These are phyloP conservation scores for Yamadazyma endophytica DNA, from an alignment of 805 yeast species.

Conservation along the genomic window DNA sequence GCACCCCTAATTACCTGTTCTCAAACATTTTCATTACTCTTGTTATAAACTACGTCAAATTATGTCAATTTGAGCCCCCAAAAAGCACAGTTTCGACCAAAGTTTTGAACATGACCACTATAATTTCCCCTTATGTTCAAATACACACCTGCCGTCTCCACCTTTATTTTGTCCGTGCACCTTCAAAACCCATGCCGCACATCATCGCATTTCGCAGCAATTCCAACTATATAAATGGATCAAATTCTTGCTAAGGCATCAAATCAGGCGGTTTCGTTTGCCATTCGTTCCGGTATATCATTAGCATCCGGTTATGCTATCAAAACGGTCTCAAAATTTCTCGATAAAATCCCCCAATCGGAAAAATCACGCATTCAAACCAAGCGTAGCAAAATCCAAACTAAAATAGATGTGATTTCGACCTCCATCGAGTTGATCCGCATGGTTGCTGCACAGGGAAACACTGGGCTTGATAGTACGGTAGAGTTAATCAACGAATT, in stretches of 20 bases:
- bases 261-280: slow-evolving; percentile 75
- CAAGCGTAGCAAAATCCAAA: slow-evolving; percentile 44
- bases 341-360: slow-evolving; percentile 49
- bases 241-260: slow-evolving; percentile 54
- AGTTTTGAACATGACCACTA: too few relatives aligned
- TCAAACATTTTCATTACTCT: too few relatives aligned
- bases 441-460: slow-evolving; percentile 58
- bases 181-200: too few relatives aligned
- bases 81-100: too few relatives aligned
- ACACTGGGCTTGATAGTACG: slow-evolving; percentile 53
- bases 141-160: too few relatives aligned
- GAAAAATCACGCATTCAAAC: slow-evolving; percentile 44
- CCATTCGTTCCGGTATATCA: slow-evolving; percentile 70
- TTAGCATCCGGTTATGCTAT: slow-evolving; percentile 72
- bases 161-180: too few relatives aligned
- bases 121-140: too few relatives aligned
- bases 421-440: slow-evolving; percentile 67
- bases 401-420: slow-evolving; percentile 57
- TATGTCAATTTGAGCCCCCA: too few relatives aligned
- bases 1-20: too few relatives aligned
- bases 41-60: too few relatives aligned
- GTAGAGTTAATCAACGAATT: slow-evolving; percentile 51
- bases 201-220: too few relatives aligned
- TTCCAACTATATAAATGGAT: slow-evolving; percentile 38
- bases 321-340: slow-evolving; percentile 53